Evolutionary conservation across 2,329 filamentous ascomycete genomes (phyloP).

Genomic region (Cercospora sp.): DNA sequence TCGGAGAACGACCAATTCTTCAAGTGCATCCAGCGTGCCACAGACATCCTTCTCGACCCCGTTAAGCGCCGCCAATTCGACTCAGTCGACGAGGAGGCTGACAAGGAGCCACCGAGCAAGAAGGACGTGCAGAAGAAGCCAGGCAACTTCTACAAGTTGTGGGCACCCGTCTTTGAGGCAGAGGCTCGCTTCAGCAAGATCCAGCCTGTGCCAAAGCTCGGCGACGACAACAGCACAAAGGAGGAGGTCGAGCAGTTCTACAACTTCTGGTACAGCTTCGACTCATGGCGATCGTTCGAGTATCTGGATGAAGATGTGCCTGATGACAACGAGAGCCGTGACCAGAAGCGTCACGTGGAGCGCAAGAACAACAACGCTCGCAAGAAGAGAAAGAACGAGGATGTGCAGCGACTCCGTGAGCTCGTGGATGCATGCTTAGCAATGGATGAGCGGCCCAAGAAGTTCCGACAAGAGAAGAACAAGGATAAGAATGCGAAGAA

Average conservation of each 20-base stretch:
- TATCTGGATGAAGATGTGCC: constrained; percentile 99
- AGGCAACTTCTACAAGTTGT: constrained; percentile 93
- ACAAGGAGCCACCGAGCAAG: constrained; percentile 89
- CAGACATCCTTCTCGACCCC: constrained; percentile 89
- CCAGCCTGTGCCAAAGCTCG: constrained; percentile 84
- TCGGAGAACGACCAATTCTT: constrained; percentile 97
- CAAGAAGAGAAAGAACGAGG: constrained; percentile 99
- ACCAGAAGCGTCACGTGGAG: constrained; percentile 98
- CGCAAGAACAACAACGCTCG: constrained; percentile 97
- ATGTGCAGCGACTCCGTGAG: constrained; percentile 85
- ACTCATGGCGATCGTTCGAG: constrained; percentile 96
- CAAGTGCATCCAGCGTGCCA: constrained; percentile 99
- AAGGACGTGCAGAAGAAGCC: constrained; percentile 73
- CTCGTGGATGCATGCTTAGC: constrained; percentile 83
- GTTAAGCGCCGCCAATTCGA: constrained; percentile 92
- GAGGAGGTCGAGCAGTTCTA: constrained; percentile 94
- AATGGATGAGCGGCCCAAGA: constrained; percentile 93
- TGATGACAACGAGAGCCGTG: constrained; percentile 97
- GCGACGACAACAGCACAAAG: constrained; percentile 78
- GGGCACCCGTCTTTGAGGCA: constrained; percentile 84
- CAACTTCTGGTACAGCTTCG: constrained; percentile 99
- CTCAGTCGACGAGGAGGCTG: constrained; percentile 90
- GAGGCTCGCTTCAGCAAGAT: constrained; percentile 90
- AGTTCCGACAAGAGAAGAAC: constrained; percentile 87
- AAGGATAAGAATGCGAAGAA: constrained; percentile 96